phyloP scores from a whole-genome alignment of 345 rosid species.

The Turritis glabra region DNA sequence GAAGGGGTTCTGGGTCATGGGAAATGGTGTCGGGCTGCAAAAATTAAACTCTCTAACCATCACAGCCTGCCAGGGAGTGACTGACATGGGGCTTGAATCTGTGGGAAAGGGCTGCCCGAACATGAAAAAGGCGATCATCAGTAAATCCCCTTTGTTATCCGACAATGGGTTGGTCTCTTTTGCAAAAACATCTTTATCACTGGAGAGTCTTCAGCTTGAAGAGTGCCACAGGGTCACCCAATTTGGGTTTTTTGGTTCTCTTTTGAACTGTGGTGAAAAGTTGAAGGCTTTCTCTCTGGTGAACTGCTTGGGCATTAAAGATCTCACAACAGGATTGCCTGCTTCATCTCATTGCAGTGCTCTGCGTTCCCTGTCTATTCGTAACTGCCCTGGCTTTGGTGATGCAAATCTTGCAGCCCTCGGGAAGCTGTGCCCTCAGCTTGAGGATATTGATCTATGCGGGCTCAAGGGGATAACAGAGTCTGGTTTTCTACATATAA shows the following conservation, averaged over 20 bases:
- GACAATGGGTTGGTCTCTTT: constrained; percentile 83
- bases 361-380: constrained; percentile 58
- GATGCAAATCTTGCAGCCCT: constrained; percentile 61
- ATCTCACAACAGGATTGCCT: constrained; percentile 46
- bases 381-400: constrained; percentile 91
- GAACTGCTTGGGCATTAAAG: constrained; percentile 75
- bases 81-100: constrained; percentile 74
- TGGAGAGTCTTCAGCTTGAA: constrained; percentile 82
- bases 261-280: constrained; percentile 65
- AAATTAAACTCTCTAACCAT: constrained; percentile 66
- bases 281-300: constrained; percentile 67
- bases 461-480: constrained; percentile 77
- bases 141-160: constrained; percentile 59
- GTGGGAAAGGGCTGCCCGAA: constrained; percentile 86
- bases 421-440: constrained; percentile 74
- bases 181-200: constrained; percentile 56
- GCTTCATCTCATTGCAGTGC: constrained; percentile 50
- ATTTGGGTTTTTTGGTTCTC: constrained; percentile 75
- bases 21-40: constrained; percentile 80
- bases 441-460: constrained; percentile 63
- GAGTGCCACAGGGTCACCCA: constrained; percentile 97
- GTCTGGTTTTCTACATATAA: constrained; percentile 62
- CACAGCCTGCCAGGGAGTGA: constrained; percentile 68
- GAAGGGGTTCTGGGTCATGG: constrained; percentile 99
- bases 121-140: constrained; percentile 56